Base-by-base conservation (phyloP, 2,329 filamentous ascomycete genomes). In the Alternaria burnsii region DNA sequence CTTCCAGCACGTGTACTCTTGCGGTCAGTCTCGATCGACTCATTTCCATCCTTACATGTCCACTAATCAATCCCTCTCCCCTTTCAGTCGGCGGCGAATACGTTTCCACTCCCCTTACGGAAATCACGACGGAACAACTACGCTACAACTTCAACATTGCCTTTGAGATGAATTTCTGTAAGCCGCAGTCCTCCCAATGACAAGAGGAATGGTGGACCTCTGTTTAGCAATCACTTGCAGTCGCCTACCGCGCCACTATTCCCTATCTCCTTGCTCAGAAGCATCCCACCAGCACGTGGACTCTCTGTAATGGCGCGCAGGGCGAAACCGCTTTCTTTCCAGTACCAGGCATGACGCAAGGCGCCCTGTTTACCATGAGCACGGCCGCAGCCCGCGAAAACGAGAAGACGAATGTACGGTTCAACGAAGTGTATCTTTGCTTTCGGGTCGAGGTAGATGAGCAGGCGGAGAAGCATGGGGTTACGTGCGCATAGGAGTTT, bases 361-460 rank as follows among this genome's bases (percentile, higher is more conserved):
- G 78, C n/a, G 70, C 79, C 0, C 61, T 81, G 10, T 80, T 73
- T 67, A 73, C 75, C 41, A 71, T 81, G 62, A 65, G 68, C 2
- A 70, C 55, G 7, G 73, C 69, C 16, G 78, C 76, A 2, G 63
- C 64, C 16, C 71, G 64, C 12, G 77, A 77, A 14, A 71, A 71
- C 30, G 52, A 50, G 11, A 55, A 68, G 0, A 77, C 75, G 4
- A 79, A 77, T 52, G 67, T 82, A 9, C 78, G 79, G 18, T 77
- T 80, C 66, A 79, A 80, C 55, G 80, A 81, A 58, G 67, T 80
- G n/a, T 80, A 77, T 53, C 74, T 81, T 2, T 64, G 40, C 18
- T 40, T 36, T 6, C 30, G 58, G 8, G 61, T 64, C 20, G 50
- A 61, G 46, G 55, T 58, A 7, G 61, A 61, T 51, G 22, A 16